A percentile compares a stretch with the other conserved stretches of the same genome.
Evolutionary conservation across 352 stramenopile genomes (phyloP).

Genomic region (Globisporangium ultimum): DNA sequence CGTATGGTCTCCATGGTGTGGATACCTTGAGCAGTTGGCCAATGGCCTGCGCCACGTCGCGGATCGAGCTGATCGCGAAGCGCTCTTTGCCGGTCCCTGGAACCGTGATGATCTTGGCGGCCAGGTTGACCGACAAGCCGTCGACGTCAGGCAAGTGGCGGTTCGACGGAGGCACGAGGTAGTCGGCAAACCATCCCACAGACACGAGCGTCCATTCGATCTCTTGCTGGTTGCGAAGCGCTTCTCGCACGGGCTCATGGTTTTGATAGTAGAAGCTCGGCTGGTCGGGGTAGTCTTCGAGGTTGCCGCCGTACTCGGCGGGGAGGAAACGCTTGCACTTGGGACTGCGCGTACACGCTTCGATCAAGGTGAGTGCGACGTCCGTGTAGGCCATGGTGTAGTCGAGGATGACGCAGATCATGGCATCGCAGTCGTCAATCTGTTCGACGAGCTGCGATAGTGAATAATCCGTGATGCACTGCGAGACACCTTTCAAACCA

Average conservation of each 20-base stretch:
- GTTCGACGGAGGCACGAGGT: neutral
- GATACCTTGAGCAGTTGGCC: neutral
- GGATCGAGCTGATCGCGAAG: neutral
- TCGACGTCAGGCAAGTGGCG: neutral
- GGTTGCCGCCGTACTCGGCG: slow-evolving; percentile 4
- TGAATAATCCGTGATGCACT: neutral
- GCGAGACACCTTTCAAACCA: slow-evolving; percentile 20
- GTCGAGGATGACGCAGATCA: slow-evolving; percentile 3
- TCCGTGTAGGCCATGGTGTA: slow-evolving; percentile 5
- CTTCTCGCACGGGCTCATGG: slow-evolving; percentile 2
- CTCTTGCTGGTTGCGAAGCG: slow-evolving; percentile 1
- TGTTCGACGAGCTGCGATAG: neutral
- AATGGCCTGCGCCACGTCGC: slow-evolving; percentile 1
- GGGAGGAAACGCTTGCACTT: slow-evolving; percentile 6
- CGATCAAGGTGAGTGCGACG: slow-evolving; percentile 1
- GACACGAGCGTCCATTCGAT: slow-evolving; percentile 2
- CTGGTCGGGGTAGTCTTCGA: slow-evolving; percentile 4
- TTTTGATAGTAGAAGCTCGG: slow-evolving; percentile 3
- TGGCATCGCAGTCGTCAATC: neutral
- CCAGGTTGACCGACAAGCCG: neutral
- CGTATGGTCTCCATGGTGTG: neutral
- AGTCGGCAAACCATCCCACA: neutral
- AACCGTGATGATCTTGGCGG: neutral
- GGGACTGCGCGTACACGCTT: neutral
- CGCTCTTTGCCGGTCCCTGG: neutral